phyloP scores from a whole-genome alignment of 2,329 filamentous ascomycete genomes.

The Phialemoniopsis sp. region DNA sequence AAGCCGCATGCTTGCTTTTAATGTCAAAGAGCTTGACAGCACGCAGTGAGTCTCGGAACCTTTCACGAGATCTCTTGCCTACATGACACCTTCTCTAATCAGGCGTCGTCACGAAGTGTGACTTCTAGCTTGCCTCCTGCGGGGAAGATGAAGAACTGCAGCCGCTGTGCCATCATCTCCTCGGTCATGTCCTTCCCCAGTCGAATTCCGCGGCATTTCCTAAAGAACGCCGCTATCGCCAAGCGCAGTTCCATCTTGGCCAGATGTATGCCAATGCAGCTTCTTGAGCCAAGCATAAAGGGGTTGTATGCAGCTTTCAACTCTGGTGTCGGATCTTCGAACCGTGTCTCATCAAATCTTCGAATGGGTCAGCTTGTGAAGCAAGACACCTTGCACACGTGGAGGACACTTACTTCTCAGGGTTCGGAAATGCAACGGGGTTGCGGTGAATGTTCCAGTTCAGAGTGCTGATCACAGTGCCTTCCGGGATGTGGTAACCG shows the following conservation, averaged over 20 bases:
- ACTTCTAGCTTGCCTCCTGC: conserved; percentile 9
- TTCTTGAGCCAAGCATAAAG: conserved; percentile 44
- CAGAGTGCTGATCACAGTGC: conserved; percentile 23
- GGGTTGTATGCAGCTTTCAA: conserved; percentile 42
- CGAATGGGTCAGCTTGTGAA: not conserved
- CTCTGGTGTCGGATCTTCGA: conserved; percentile 17
- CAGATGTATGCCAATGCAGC: conserved; percentile 48
- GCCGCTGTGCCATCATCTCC: conserved; percentile 9
- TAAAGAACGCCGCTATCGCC: conserved; percentile 40
- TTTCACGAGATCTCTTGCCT: too few relatives aligned
- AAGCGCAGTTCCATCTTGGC: conserved; percentile 46
- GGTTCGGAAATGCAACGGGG: conserved; percentile 22
- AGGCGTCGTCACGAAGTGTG: conserved; percentile 3
- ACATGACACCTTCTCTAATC: too few relatives aligned
- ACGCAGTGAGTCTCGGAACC: too few relatives aligned
- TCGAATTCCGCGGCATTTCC: conserved; percentile 12
- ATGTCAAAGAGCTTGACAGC: too few relatives aligned
- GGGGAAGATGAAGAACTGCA: conserved; percentile 11
- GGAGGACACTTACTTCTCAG: conserved; percentile 12
- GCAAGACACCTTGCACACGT: too few relatives aligned
- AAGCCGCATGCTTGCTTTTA: too few relatives aligned
- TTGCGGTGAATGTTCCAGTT: conserved; percentile 29
- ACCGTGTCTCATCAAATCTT: conserved; percentile 22
- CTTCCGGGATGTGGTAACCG: conserved; percentile 23
- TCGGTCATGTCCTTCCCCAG: conserved; percentile 8